A percentile compares a stretch with the other conserved stretches of the same genome.
Evolutionary conservation across 164 flowering plant genomes (phyloP).

Genomic region (Piper betle): DNA sequence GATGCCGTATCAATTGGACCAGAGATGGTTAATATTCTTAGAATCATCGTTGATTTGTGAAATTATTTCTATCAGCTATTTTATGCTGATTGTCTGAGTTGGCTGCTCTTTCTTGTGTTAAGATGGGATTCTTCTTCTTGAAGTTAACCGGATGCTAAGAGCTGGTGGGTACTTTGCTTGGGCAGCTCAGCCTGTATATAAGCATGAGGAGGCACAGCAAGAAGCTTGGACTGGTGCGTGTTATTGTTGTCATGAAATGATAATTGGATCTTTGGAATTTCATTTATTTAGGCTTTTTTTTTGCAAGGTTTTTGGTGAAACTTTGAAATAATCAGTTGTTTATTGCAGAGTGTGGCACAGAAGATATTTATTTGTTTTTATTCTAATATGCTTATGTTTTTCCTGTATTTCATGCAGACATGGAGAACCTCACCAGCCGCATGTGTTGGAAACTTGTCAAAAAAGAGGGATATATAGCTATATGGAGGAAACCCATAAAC

Average conservation of each 20-base stretch:
- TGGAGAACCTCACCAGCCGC: constrained; percentile 60
- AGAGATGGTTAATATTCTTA: constrained; percentile 37
- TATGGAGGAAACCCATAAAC: constrained; percentile 67
- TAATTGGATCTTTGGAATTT: not conserved
- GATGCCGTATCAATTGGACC: constrained; percentile 58
- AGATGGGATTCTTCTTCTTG: constrained; percentile 74
- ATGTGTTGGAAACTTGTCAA: constrained; percentile 84
- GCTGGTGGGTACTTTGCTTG: constrained; percentile 87
- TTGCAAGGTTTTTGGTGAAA: too few relatives aligned
- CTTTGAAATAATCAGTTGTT: too few relatives aligned
- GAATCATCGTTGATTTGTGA: not conserved
- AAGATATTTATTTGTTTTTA: not conserved
- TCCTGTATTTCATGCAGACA: constrained; percentile 33
- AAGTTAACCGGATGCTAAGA: constrained; percentile 73
- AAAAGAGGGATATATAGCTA: constrained; percentile 72
- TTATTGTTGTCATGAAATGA: not conserved
- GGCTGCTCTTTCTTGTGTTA: constrained; percentile 5
- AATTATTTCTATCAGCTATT: not conserved
- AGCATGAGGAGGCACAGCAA: constrained; percentile 54
- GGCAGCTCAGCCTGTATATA: constrained; percentile 92
- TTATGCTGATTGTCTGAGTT: not conserved
- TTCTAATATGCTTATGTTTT: not conserved
- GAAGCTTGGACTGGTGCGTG: constrained; percentile 74
- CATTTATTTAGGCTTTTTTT: not conserved
- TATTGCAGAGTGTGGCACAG: not conserved